Base-by-base conservation (phyloP, 352 stramenopile genomes). In the Phytophthora sansomeana region DNA sequence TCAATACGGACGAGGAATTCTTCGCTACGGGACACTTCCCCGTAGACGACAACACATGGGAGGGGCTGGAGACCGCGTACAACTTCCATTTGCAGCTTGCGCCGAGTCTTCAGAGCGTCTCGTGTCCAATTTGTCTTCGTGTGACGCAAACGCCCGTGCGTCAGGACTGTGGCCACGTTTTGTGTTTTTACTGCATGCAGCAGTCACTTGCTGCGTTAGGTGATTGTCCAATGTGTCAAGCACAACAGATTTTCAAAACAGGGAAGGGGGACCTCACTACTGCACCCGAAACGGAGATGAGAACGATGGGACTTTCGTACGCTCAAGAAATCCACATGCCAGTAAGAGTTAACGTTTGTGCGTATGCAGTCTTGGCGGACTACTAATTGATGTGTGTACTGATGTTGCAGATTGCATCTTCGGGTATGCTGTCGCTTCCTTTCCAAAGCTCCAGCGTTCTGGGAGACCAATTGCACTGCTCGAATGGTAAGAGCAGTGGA, bases 141-240 rank as follows among this genome's bases (percentile, higher is more conserved):
- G 26, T 68, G 17, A 75, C 64, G 33, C 75, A 82, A 62, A 58
- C 74, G 17, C 72, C 80, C 14, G 59, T 80, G 39, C 80, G 65
- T 4, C 80, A 88, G 50, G 63, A 77, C n/a, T 88, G 80, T 42
- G 80, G 80, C 13, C 80, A 88, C 48, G 75, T 80, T 8, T 67
- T 88, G 30, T 88, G 80, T 35, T 56, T 77, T 38, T 67, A 77
- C 6, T 89, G 80, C 63, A 77, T 80, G 50, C 80, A 84, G 39
- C 80, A 89, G 26, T 79, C 68, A 9, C 55, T 82, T 24, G 70
- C 69, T 6, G 70, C 69, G 13, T 35, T 85, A 11, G 70, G 75
- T 9, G 57, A 69, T 41, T 89, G 80, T 41, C 69, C 75, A 7
- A 55, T 89, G 32, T 89, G 80, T 48, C 75, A 83, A 64, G 69